Base-by-base conservation (phyloP, 768 basidiomycete genomes). In the Suillus subluteus region DNA sequence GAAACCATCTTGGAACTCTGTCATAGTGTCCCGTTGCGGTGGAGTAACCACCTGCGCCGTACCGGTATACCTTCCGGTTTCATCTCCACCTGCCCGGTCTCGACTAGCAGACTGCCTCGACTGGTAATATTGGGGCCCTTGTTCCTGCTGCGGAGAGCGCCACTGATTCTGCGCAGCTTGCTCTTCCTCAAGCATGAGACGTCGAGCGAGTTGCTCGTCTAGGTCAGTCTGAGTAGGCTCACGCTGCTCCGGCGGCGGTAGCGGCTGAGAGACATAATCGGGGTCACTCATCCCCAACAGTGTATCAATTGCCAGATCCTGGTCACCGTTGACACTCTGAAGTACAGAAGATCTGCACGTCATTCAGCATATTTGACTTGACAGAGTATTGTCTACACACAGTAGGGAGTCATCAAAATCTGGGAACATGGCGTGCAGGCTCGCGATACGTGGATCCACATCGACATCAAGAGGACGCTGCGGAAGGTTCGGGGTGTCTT, bases 241-340 rank as follows among this genome's bases (percentile, higher is more conserved):
- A 32, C 16, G 62, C 26, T 40, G 18, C 11, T 37, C 63, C 21
- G 67, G 46, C 1, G 40, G 40, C 13, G 68, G 67, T 0, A 52
- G 68, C 11, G 68, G 70, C 16, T 81, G 73, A 4, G 88, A 75
- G 21, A 82, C 82, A 73, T 91, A 94, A 8, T 88, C 83, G 1
- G 93, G 93, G 78, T 96, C 94, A 77, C 84, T 94, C 94, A 96
- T 95, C 12, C 89, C 90, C 8, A 96, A 84, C 11, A 96, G 82
- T 1, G 83, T 79, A 71, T 95, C 93, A 64, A 95, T 83, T 6
- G 94, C 94, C 37, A 83, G 84, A 68, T 92, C 92, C 69, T 93
- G 87, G 69, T 92, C 80, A 13, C 88, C 84, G n/a, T 80, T 73
- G 6, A 90, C 90, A 7, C 89, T 90, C 66, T 93, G 87, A 58